These are phyloP conservation scores for Litchi chinensis DNA, from an alignment of 345 rosid genomes.

Conservation along the genomic window DNA sequence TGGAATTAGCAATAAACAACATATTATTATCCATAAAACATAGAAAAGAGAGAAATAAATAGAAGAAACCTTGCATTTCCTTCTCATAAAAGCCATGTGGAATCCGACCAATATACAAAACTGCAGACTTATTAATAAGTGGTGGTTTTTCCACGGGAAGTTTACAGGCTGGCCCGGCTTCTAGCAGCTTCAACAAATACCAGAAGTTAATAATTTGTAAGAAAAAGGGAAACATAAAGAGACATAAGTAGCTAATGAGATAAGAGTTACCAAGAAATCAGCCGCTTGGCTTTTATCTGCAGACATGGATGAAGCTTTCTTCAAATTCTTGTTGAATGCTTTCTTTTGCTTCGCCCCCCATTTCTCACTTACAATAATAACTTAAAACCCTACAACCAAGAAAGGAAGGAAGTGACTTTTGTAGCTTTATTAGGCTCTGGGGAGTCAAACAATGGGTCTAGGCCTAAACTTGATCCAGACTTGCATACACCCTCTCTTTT, in stretches of 20 bases:
- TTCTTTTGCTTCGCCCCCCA: constrained; percentile 85
- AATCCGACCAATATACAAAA: constrained; percentile 81
- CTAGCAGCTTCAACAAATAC: constrained; percentile 56
- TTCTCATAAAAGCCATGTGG: no score
- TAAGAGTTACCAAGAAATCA: constrained; percentile 69
- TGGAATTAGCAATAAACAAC: neutral
- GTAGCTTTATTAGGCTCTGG: no score
- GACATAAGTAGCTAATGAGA: neutral
- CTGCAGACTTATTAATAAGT: constrained; percentile 50
- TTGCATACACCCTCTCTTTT: no score
- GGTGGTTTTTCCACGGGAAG: constrained; percentile 41
- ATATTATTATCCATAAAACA: no score
- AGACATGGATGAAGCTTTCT: constrained; percentile 47
- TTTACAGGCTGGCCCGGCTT: constrained; percentile 68
- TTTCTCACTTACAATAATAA: constrained; percentile 11
- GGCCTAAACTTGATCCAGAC: no score
- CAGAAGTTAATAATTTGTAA: constrained; percentile 19
- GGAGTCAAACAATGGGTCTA: no score
- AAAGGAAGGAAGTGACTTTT: no score
- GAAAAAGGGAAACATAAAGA: neutral
- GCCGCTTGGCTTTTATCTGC: constrained; percentile 37
- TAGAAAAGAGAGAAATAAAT: neutral
- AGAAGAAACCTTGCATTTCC: constrained; percentile 67
- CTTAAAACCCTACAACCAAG: neutral
- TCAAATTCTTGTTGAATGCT: constrained; percentile 47